Base-by-base conservation (phyloP, 768 basidiomycete genomes). In the Pulveroboletus sp. region DNA sequence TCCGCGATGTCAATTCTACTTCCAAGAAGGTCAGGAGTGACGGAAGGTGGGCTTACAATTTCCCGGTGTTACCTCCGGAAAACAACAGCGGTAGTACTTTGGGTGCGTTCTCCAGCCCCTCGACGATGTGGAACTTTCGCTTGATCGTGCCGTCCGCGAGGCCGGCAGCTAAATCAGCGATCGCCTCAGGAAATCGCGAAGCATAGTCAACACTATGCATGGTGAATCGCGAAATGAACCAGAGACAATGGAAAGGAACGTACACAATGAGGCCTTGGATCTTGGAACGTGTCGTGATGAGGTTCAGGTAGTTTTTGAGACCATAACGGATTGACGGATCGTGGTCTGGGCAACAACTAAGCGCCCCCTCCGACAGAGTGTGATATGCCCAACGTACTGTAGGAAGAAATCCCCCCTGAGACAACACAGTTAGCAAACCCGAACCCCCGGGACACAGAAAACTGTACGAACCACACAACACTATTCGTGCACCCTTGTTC, bases 231-330 rank as follows among this genome's bases (percentile, higher is more conserved):
- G 16, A 33, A 20, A n/a, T n/a, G 1, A 16, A n/a, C n/a, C n/a
- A n/a, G 14, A 17, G 14, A 32, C 6, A 27, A 16, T 6, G n/a
- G n/a, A 23, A 25, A 21, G 32, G n/a, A 14, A 64, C 82, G 42
- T 60, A 87, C 84, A 90, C 78, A 58, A 94, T 74, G 69, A 92
- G 97, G 9, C 94, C 94, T 61, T 88, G 74, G 1, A 97, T 81
- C 34, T 74, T 85, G 14, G 88, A 90, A 34, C 92, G 79, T 61
- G 86, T 84, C 0, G 77, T 61, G 55, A 97, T 93, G 47, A 95
- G 70, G 49, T 73, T 81, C 32, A 76, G 53, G 61, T 90, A 91
- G 43, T 77, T 77, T 49, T 78, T 71, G 12, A 94, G 72, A 12
- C 88, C 88, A 50, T 74, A 77, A 2, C 87, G 84, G 50, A 75